Percentiles rank a stretch among this genome's conserved stretches.
These are phyloP conservation scores for Herpetomonas tarakana DNA, from an alignment of 208 protist genomes.

Conservation along the genomic window DNA sequence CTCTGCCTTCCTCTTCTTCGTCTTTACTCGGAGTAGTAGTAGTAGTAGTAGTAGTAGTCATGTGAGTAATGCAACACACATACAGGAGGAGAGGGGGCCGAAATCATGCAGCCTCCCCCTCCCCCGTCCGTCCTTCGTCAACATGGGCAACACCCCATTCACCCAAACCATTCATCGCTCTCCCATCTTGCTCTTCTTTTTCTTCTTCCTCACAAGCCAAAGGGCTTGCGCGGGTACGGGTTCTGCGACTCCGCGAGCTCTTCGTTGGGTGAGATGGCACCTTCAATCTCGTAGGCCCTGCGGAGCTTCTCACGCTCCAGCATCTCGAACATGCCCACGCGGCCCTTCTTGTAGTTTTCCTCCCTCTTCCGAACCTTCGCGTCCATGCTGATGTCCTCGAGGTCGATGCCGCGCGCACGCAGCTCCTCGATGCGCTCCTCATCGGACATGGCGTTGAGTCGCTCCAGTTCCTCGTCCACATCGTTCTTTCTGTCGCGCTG, in stretches of 20 bases:
- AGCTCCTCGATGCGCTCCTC: constrained; percentile 45
- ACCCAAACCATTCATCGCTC: no score
- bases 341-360: constrained; percentile 25
- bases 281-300: constrained; percentile 26
- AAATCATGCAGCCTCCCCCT: no score
- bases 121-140: no score
- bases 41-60: no score
- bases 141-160: no score
- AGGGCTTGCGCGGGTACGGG: not conserved
- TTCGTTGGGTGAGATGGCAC: constrained; percentile 9
- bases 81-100: no score
- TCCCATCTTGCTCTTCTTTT: not conserved
- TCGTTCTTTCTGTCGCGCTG: constrained; percentile 38
- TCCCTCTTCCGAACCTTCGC: constrained; percentile 9
- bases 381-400: constrained; percentile 22
- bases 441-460: constrained; percentile 26
- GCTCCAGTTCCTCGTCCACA: constrained; percentile 28
- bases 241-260: not conserved
- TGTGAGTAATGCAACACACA: no score
- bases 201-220: not conserved
- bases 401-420: constrained; percentile 34
- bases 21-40: no score
- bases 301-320: constrained; percentile 41
- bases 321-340: constrained; percentile 48
- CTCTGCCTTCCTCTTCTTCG: no score